Conservation (phyloP, 2,329 filamentous ascomycete genomes). For the Ilyonectria mors-panacis region DNA sequence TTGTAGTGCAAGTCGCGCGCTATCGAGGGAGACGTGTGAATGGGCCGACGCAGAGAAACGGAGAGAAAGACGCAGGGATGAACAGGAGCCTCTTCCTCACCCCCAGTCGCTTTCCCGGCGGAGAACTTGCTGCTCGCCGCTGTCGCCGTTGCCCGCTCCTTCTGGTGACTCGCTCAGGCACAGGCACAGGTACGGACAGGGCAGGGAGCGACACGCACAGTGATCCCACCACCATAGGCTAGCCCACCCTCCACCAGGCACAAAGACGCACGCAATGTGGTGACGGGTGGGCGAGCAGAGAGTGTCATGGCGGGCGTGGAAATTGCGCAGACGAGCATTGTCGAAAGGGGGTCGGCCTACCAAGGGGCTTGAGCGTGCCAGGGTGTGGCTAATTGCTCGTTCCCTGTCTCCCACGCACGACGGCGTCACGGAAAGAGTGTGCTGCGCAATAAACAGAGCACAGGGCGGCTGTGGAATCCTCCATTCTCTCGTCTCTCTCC, state of each 20-base stretch:
- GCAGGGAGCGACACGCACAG: slow-evolving; percentile 10
- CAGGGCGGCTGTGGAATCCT: background rate
- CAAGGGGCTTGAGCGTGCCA: slow-evolving; percentile 31
- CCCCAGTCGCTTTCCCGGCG: slow-evolving; percentile 27
- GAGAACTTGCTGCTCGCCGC: slow-evolving; percentile 25
- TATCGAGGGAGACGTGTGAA: slow-evolving; percentile 34
- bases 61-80: slow-evolving; percentile 29
- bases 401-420: slow-evolving; percentile 19
- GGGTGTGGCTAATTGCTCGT: slow-evolving; percentile 46
- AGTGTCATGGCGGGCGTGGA: slow-evolving; percentile 36
- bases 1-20: slow-evolving; percentile 29
- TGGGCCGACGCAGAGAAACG: slow-evolving; percentile 33
- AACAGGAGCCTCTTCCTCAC: slow-evolving; percentile 28
- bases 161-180: slow-evolving; percentile 32
- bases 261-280: slow-evolving; percentile 28
- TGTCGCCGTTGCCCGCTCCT: slow-evolving; percentile 30
- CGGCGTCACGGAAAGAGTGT: slow-evolving; percentile 39
- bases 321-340: slow-evolving; percentile 40
- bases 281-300: slow-evolving; percentile 20
- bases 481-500: background rate
- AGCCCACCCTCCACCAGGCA: slow-evolving; percentile 33
- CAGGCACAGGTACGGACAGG: slow-evolving; percentile 22
- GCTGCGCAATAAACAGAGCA: slow-evolving; percentile 9
- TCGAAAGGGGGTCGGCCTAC: slow-evolving; percentile 32
- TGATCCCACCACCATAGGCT: slow-evolving; percentile 8